phyloP scores from a whole-genome alignment of 176 grass and related monocot species.

The Bonia amplexicaulis region DNA sequence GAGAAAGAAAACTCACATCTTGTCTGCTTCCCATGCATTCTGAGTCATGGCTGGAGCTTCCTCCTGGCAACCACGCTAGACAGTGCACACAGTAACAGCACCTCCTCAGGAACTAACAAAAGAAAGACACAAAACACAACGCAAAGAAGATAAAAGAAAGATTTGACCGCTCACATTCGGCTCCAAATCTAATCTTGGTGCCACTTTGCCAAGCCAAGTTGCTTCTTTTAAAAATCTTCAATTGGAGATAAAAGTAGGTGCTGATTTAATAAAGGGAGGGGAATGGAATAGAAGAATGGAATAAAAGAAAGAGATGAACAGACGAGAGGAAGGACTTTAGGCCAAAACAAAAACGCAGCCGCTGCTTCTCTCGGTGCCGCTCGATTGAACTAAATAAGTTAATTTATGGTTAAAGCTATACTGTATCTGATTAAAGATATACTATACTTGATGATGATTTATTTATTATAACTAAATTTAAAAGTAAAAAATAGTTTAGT shows the following conservation, averaged over 20 bases:
- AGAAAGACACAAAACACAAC: neutral
- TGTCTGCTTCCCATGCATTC: slow-evolving; percentile 58
- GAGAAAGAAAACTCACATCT: slow-evolving; percentile 41
- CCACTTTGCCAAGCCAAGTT: slow-evolving; percentile 8
- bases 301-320: slow-evolving; percentile 30
- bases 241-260: neutral
- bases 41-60: slow-evolving; percentile 40
- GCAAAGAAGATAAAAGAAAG: slow-evolving; percentile 7
- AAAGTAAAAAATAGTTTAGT: too few species aligned
- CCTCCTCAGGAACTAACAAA: slow-evolving; percentile 7
- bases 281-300: slow-evolving; percentile 11
- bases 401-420: too few species aligned
- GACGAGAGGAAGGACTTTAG: neutral
- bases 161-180: slow-evolving; percentile 39
- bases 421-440: too few species aligned
- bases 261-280: neutral
- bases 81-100: neutral
- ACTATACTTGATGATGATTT: too few species aligned
- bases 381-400: too few species aligned
- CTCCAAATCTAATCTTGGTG: slow-evolving; percentile 21
- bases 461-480: too few species aligned
- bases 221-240: slow-evolving; percentile 7
- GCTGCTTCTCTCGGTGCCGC: neutral
- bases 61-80: slow-evolving; percentile 27
- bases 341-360: neutral